These are phyloP conservation scores for Syzygium aqueum DNA, from an alignment of 345 rosid species.

Conservation along the genomic window DNA sequence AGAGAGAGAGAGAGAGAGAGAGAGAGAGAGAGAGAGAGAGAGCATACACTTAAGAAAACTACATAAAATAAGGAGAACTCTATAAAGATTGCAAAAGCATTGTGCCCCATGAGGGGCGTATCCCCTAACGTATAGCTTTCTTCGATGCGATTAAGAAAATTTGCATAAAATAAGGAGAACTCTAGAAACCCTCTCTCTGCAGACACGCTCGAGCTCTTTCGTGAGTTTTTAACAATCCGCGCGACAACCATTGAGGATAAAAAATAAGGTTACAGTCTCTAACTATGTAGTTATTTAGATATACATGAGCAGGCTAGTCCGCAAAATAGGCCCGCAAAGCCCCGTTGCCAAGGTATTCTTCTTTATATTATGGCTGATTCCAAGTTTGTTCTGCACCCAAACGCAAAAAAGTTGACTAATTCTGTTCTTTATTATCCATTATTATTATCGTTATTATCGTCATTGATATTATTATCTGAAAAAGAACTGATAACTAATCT, in stretches of 20 bases:
- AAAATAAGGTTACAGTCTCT: neutral
- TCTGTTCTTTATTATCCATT: neutral
- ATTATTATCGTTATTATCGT: neutral
- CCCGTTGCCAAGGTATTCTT: neutral
- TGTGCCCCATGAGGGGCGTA: neutral
- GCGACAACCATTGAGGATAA: neutral
- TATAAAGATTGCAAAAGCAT: neutral
- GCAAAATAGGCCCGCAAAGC: neutral
- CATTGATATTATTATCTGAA: neutral
- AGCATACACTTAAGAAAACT: neutral
- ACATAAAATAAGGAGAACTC: neutral
- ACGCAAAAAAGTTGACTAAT: neutral
- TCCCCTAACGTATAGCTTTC: neutral
- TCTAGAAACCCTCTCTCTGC: neutral
- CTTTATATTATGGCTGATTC: neutral
- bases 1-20: neutral
- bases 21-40: neutral
- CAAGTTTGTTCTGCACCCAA: neutral
- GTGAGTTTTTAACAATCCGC: neutral
- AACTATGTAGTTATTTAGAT: neutral
- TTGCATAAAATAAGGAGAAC: neutral
- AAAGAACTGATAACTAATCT: neutral
- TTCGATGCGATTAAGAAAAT: neutral
- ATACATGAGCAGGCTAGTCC: neutral
- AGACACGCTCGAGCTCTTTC: neutral